Evolutionary conservation across 2,329 filamentous ascomycete genomes (phyloP).

Genomic region (Xylariaceae sp.): DNA sequence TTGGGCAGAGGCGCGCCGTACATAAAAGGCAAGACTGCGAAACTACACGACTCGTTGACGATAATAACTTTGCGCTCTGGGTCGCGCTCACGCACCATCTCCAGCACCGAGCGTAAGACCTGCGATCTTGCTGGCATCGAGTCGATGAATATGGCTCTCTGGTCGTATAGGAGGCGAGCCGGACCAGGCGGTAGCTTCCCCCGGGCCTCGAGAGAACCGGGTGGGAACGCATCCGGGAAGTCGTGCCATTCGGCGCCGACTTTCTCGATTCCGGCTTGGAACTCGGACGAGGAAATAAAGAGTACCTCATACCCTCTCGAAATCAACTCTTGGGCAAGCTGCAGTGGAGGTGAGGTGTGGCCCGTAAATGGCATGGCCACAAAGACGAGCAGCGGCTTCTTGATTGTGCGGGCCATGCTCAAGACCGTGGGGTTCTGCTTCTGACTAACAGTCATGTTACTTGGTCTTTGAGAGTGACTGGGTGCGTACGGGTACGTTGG

Average conservation of each 20-base stretch:
- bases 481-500: too few relatives aligned
- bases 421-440: too few relatives aligned
- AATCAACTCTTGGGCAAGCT: conserved; percentile 28
- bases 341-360: conserved; percentile 17
- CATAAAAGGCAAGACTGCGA: conserved; percentile 33
- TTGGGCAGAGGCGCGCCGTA: conserved; percentile 33
- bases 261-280: conserved; percentile 25
- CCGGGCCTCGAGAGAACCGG: background rate
- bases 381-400: conserved; percentile 13
- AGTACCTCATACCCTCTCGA: conserved; percentile 34
- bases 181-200: conserved; percentile 10
- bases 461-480: too few relatives aligned
- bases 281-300: conserved; percentile 28
- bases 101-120: conserved; percentile 31
- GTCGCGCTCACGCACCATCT: conserved; percentile 27
- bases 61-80: conserved; percentile 36
- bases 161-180: conserved; percentile 24
- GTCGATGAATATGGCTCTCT: conserved; percentile 31
- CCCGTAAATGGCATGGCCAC: conserved; percentile 15
- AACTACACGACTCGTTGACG: conserved; percentile 21
- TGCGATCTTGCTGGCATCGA: conserved; percentile 29
- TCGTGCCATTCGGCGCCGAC: conserved; percentile 31
- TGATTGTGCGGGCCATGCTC: too few relatives aligned
- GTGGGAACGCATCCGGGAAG: conserved; percentile 2
- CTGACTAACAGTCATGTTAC: too few relatives aligned